Base-by-base conservation (phyloP, 495 filamentous ascomycete genomes). In the Glonium stellatum region DNA sequence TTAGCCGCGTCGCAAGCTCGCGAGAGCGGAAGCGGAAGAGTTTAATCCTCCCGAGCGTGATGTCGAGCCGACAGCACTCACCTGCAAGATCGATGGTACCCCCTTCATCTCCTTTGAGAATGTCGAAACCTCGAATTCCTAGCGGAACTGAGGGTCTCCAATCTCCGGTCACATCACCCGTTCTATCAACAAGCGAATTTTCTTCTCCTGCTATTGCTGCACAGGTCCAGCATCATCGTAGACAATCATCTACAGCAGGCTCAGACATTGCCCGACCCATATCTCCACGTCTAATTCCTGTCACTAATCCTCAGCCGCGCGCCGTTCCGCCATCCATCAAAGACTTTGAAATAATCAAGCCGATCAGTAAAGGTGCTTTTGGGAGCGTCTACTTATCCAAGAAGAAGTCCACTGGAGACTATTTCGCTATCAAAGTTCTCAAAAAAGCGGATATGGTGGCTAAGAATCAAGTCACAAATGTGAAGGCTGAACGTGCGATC, bases 381-480 rank as follows among this genome's bases (percentile, higher is more conserved):
- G 93, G 93, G 5, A 97, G 93, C 72, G 93, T 98, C 12, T 98
- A 97, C 68, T 73, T 98, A 56, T 89, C 92, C 0, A 98, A 97
- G 72, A 98, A 98, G 80, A 98, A 95, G 72, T 91, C 90, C 0
- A 97, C 95, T 1, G 92, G 92, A 22, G 93, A 98, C 68, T 97
- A 97, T 72, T 98, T 88, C 73, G 93, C 93, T 4, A 96, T 98
- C 76, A 98, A 98, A 70, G 95, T 96, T 15, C 71, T 98, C 57
- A 97, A 96, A 75, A 98, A 98, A 71, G 92, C 95, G 10, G 93
- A 98, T 76, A 98, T 98, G 93, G 89, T 98, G 62, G 95, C 95
- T 54, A 98, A 98, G 72, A 98, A 98, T 73, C 93, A 98, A 71
- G 91, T 97, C 67, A 96, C 92, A 50, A 98, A 98, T 69, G 93